A percentile compares a stretch with the other conserved stretches of the same genome.
These are phyloP conservation scores for Zelonia costaricensis DNA, from an alignment of 208 protist species.

Conservation along the genomic window DNA sequence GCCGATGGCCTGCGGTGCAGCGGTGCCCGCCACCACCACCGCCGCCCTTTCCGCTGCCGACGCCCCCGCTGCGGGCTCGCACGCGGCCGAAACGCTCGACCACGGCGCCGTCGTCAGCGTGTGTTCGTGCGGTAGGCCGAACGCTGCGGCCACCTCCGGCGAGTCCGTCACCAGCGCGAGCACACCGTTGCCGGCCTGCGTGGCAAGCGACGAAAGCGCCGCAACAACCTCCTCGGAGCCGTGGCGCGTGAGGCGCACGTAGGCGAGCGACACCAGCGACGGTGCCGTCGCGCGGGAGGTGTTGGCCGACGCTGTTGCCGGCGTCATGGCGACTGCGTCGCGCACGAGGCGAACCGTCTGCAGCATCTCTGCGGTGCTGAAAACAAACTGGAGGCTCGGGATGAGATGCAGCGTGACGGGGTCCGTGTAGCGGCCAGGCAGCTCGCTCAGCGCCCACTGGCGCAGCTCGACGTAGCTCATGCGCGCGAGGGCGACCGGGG, in stretches of 20 bases:
- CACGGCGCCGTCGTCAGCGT: slow-evolving; percentile 19
- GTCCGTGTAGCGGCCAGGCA: slow-evolving; percentile 38
- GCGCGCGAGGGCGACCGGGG: neutral
- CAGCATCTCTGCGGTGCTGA: slow-evolving; percentile 11
- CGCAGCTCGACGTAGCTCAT: slow-evolving; percentile 29
- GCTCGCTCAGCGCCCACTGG: slow-evolving; percentile 33
- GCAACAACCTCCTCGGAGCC: slow-evolving; percentile 40
- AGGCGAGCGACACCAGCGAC: slow-evolving; percentile 19
- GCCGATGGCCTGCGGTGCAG: neutral
- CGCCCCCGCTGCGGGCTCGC: neutral
- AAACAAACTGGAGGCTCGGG: slow-evolving; percentile 34
- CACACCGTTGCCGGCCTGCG: slow-evolving; percentile 31
- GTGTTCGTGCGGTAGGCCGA: slow-evolving; percentile 16
- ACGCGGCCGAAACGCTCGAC: slow-evolving; percentile 5
- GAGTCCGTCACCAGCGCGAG: slow-evolving; percentile 39
- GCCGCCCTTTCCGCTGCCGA: neutral
- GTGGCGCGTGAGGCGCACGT: slow-evolving; percentile 31
- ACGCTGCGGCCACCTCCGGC: slow-evolving; percentile 28
- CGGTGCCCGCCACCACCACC: neutral
- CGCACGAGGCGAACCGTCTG: slow-evolving; percentile 14
- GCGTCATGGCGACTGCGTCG: neutral
- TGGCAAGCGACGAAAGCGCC: slow-evolving; percentile 23
- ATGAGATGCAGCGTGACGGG: slow-evolving; percentile 35
- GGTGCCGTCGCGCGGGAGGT: slow-evolving; percentile 16
- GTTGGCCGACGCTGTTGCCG: too few relatives aligned